These are phyloP conservation scores for Asterochloris sp. DNA, from an alignment of 139 green algal species.

Conservation along the genomic window DNA sequence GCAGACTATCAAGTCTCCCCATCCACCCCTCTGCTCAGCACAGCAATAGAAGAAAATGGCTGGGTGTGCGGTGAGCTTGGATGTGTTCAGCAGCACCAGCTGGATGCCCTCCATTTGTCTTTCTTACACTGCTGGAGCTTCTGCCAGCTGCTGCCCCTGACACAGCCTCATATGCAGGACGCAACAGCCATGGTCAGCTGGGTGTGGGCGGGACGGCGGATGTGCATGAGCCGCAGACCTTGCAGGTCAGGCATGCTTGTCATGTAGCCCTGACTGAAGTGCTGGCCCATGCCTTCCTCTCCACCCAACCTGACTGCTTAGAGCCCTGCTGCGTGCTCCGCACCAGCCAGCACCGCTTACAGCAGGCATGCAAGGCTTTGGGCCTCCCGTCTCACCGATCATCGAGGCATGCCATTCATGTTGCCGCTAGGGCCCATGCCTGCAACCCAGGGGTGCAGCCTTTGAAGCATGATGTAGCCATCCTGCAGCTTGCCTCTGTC, in stretches of 20 bases:
- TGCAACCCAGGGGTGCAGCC: no score
- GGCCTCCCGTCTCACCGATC: no score
- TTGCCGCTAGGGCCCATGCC: no score
- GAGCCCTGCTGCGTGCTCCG: no score
- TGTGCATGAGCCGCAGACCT: conserved; percentile 43
- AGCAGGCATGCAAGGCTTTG: no score
- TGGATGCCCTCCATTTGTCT: neutral
- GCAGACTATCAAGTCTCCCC: conserved; percentile 43
- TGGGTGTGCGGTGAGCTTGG: conserved; percentile 71
- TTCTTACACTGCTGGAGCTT: neutral
- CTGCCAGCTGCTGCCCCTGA: neutral
- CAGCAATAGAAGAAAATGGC: conserved; percentile 71
- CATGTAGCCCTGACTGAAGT: no score
- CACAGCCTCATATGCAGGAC: conserved; percentile 8
- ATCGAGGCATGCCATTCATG: no score
- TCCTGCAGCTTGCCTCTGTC: no score
- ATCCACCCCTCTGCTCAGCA: conserved; percentile 63
- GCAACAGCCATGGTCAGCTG: conserved; percentile 39
- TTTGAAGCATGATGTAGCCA: no score
- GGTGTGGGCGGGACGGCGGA: conserved; percentile 34
- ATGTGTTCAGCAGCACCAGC: neutral
- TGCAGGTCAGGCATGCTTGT: conserved; percentile 39
- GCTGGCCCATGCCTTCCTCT: no score
- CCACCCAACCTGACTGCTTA: no score
- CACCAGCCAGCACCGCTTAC: no score